Conservation (phyloP, 176 grass and related monocot species). For the Calamus simplicifolius region DNA sequence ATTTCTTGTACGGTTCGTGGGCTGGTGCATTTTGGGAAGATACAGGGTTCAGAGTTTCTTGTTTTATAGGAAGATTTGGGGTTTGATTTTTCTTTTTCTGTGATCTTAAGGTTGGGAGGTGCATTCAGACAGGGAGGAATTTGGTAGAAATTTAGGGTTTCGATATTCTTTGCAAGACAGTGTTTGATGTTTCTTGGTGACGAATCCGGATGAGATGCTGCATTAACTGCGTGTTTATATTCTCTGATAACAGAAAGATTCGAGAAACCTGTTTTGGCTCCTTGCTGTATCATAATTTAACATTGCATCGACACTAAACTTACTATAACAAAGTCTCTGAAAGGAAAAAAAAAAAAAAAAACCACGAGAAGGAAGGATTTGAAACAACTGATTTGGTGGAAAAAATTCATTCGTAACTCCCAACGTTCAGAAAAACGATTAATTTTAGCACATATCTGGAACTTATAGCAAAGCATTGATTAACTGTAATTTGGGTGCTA, state of each 20-base stretch:
- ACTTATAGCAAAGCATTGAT: neutral
- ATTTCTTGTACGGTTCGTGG: constrained; percentile 17
- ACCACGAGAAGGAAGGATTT: neutral
- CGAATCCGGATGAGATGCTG: too few relatives aligned
- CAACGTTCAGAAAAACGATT: neutral
- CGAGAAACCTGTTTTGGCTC: neutral
- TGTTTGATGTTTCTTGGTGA: too few relatives aligned
- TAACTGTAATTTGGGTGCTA: neutral
- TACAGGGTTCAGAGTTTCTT: neutral
- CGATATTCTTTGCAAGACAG: too few relatives aligned
- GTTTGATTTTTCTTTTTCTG: too few relatives aligned
- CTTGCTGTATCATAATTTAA: neutral
- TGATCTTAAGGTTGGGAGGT: too few relatives aligned
- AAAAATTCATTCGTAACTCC: neutral
- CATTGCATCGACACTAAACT: neutral
- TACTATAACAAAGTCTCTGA: neutral
- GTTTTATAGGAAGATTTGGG: neutral
- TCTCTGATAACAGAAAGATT: too few relatives aligned
- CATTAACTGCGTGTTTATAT: too few relatives aligned
- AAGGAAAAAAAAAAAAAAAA: neutral
- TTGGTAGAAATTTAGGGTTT: too few relatives aligned
- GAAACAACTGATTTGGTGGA: neutral
- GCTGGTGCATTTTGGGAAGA: neutral
- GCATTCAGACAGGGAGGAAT: too few relatives aligned
- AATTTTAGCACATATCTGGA: neutral